Conservation (phyloP, 495 filamentous ascomycete genomes). For the Annulohypoxylon nitens region DNA sequence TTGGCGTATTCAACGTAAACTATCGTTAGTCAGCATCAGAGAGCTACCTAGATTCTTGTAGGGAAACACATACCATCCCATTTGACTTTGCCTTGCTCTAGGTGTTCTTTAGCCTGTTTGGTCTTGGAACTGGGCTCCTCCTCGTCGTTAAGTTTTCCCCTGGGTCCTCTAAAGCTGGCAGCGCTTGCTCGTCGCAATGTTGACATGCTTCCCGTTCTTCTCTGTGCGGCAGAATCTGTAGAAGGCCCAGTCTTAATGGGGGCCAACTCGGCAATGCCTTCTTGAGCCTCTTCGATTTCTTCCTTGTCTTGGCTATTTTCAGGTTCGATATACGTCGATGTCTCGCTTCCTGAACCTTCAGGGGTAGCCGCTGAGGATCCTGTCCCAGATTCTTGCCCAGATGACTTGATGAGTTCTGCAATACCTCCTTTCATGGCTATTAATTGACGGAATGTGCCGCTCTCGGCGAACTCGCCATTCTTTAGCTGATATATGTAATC, state of each 20-base stretch:
- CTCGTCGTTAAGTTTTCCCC: slow-evolving; percentile 86
- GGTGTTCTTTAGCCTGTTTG: slow-evolving; percentile 86
- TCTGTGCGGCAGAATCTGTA: slow-evolving; percentile 51
- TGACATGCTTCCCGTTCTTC: slow-evolving; percentile 73
- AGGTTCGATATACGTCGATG: slow-evolving; percentile 70
- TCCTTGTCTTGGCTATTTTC: slow-evolving; percentile 62
- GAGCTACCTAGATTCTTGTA: not conserved
- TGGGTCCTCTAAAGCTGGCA: slow-evolving; percentile 86
- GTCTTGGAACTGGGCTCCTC: slow-evolving; percentile 79
- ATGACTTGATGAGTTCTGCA: slow-evolving; percentile 83
- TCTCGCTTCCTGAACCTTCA: slow-evolving; percentile 67
- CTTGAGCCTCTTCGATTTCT: slow-evolving; percentile 79
- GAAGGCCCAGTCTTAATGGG: slow-evolving; percentile 72
- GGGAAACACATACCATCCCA: slow-evolving; percentile 71
- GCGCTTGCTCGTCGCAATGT: slow-evolving; percentile 91
- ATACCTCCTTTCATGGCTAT: slow-evolving; percentile 95
- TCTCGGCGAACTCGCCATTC: slow-evolving; percentile 86
- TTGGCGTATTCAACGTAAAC: slow-evolving; percentile 92
- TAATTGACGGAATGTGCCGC: slow-evolving; percentile 88
- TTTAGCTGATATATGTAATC: slow-evolving; percentile 87
- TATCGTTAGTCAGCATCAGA: slow-evolving; percentile 44
- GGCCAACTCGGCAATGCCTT: slow-evolving; percentile 74
- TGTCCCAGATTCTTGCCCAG: slow-evolving; percentile 64
- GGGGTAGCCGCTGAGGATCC: slow-evolving; percentile 52
- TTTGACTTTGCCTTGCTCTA: slow-evolving; percentile 96